Evolutionary conservation across 2,329 filamentous ascomycete genomes (phyloP), one percentile per base, ranked within the genome.

Genomic region (Aureobasidium melanogenum): DNA sequence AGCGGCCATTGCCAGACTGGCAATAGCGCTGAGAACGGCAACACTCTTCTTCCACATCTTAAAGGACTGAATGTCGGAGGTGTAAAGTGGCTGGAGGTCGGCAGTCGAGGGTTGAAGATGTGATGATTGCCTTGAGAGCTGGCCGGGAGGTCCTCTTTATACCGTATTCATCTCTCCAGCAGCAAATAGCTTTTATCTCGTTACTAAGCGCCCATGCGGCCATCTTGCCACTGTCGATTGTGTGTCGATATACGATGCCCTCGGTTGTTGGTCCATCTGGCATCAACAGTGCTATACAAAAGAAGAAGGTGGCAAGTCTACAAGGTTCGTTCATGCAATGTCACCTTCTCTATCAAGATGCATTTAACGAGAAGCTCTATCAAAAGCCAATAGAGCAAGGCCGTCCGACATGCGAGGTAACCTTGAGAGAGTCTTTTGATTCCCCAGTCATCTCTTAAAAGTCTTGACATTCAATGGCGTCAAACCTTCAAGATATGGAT

Each of bases 1-100:
- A 57, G 50, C 57, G 22, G 62, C 62, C 44, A 57, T 41, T 43
- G 57, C 50, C 43, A 63, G 17, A 50, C 55, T 44, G 50, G 62
- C 62, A 57, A 63, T 44, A 12, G 56, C 56, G 24, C 56, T 50
- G 22, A 59, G 56, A 19, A 59, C 34, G 24, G 56, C 56, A 34
- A 59, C 44, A 36, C 56, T 50, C 34, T 59, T 59, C 44, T 59
- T 59, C 56, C 56, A 59, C 56, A 59, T 59, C 32, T 15, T 41
- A 24, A 10, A n/a, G 32, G 28, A 15, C 12, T 26, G 30, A 38
- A 36, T 19, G 22, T 36, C 17, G n/a, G 12, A 3, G 3, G 10
- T 5, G 1, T 22, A 28, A 9, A 19, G n/a, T 14, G 19, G 19
- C 12, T 3, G 28, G 41, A 19, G 19, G 5, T 26, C n/a, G 39